Base-by-base conservation (phyloP, 176 grass and related monocot genomes). In the Triticum dicoccoides region DNA sequence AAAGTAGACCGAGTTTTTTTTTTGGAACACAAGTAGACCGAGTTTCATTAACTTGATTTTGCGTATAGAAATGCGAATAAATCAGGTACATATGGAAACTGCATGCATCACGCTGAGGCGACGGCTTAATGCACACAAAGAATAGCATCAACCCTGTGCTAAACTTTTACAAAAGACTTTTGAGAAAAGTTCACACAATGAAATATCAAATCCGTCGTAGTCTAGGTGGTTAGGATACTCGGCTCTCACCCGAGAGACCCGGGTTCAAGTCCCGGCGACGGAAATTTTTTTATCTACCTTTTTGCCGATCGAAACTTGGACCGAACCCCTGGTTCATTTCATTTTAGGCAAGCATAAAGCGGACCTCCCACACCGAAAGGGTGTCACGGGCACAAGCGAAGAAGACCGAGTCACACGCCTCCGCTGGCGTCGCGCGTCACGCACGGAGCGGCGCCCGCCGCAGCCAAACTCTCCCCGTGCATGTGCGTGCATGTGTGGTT, bases 191-290 rank as follows among this genome's bases (percentile, higher is more conserved):
- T 34, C 33, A 34, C 33, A 34, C 17, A 21, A 0, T 8, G 0
- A 0, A 2, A 18, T 0, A 5, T 21, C 54, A 0, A 59, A 21
- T 59, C 81, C 78, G 86, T 94, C 89, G 88, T 94, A 89, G 89
- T 94, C 89, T 98, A 94, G 91, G 67, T 98, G 91, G 91, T 92
- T 92, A 98, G 91, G 93, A 92, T 95, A 95, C 90, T 92, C 88
- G 88, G 89, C 90, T 94, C 93, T 98, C 91, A 95, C 86, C 84
- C 73, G 81, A 98, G 81, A 92, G 86, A 95, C 91, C 83, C 63
- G 84, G 79, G 88, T 95, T 85, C 69, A 34, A 97, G 75, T 95
- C 73, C 95, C 84, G 78, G 81, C 88, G 91, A 92, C 79, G 88
- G 78, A 94, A 89, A 1, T 32, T 25, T 68, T 1, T 84, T 80